phyloP scores from a whole-genome alignment of 2,329 filamentous ascomycete genomes.

The Neurospora sp. region DNA sequence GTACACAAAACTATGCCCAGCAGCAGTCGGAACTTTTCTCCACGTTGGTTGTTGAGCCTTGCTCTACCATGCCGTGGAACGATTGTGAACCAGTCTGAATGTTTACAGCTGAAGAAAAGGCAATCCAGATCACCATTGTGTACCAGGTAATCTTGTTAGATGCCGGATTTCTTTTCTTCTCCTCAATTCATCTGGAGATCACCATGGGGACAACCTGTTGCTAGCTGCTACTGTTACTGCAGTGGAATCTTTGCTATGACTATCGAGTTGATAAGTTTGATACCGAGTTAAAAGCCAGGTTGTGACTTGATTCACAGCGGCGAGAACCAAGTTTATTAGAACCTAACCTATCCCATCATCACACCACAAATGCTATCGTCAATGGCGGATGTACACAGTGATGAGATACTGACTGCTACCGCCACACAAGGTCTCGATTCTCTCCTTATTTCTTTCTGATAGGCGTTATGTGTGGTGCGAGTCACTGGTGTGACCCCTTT shows the following conservation, averaged over 20 bases:
- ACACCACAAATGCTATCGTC: neutral
- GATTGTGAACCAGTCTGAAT: neutral
- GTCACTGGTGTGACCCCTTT: neutral
- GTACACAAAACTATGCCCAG: neutral
- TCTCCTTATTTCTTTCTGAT: neutral
- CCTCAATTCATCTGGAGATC: neutral
- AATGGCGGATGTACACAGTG: neutral
- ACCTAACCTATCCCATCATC: neutral
- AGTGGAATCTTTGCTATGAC: neutral
- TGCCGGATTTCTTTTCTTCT: neutral
- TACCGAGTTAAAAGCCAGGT: neutral
- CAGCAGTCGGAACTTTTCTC: neutral
- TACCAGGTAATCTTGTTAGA: neutral
- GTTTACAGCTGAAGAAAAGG: neutral
- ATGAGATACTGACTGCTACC: neutral
- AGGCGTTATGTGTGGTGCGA: neutral
- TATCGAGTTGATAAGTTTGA: neutral
- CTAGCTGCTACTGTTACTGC: neutral
- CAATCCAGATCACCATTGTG: neutral
- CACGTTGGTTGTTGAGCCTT: neutral
- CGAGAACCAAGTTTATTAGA: neutral
- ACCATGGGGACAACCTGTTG: neutral
- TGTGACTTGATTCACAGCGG: neutral
- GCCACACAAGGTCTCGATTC: neutral
- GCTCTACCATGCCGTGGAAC: neutral